phyloP scores from a whole-genome alignment of 2,329 filamentous ascomycete genomes.

The Talaromyces rugulosus region DNA sequence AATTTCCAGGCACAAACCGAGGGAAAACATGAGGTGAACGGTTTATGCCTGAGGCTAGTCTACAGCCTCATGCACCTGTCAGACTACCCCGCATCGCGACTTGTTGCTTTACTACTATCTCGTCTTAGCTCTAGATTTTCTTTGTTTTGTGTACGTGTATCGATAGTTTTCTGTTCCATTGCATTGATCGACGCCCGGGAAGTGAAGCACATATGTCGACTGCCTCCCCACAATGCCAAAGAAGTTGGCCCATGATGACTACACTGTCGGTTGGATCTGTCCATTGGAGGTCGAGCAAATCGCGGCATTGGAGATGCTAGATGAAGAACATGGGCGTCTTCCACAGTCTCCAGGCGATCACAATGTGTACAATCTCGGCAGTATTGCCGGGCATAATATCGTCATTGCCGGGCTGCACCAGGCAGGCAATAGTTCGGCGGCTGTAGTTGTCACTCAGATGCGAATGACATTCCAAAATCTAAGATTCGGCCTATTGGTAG shows the following conservation, averaged over 20 bases:
- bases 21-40: too few relatives aligned
- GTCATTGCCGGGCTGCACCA: conserved; percentile 4
- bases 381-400: conserved; percentile 14
- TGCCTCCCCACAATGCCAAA: neutral
- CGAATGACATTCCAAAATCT: conserved; percentile 10
- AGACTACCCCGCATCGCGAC: too few relatives aligned
- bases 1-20: too few relatives aligned
- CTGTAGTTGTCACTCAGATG: conserved; percentile 14
- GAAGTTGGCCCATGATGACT: conserved; percentile 11
- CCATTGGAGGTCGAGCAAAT: conserved; percentile 21
- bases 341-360: conserved; percentile 1
- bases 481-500: conserved; percentile 13
- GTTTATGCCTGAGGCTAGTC: too few relatives aligned
- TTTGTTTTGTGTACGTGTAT: too few relatives aligned
- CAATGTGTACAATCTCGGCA: conserved; percentile 12
- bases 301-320: conserved; percentile 21
- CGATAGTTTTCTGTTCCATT: too few relatives aligned
- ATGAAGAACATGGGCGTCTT: conserved; percentile 14
- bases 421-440: conserved; percentile 10
- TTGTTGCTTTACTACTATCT: too few relatives aligned
- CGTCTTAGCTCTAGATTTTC: too few relatives aligned
- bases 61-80: too few relatives aligned
- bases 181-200: too few relatives aligned
- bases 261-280: conserved; percentile 25
- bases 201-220: too few relatives aligned